Base-by-base conservation (phyloP, 441 rosid genomes). In the Erodium chrysanthum region DNA sequence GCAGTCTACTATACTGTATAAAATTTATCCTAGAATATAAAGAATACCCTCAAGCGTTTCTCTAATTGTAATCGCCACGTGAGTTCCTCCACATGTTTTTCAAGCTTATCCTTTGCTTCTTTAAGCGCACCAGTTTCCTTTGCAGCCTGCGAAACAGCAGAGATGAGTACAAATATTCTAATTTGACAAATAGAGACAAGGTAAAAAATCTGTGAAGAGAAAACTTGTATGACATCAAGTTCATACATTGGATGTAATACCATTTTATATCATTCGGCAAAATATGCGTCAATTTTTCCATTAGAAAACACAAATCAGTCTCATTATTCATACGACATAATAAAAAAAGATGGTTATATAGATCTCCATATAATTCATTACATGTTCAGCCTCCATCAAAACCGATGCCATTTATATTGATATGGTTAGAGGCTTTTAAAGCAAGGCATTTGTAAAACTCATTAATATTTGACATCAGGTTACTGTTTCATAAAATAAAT, bases 51-150 rank as follows among this genome's bases (percentile, higher is more conserved):
- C 58, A 84, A 74, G 68, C 97, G 97, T 70, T 91, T 91, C 83
- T 95, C 99, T 73, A 95, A 76, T 69, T 91, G 97, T 59, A 90
- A 75, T 69, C 97, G 94, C 94, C 96, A 95, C 31, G 97, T 90
- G 75, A 95, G 96, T 71, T 95, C 99, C 84, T 95, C 99, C 10
- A 91, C 96, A 40, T 78, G 86, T 76, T 91, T 91, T 83, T 91
- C 97, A 59, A 95, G 97, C 83, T 91, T 91, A 83, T 94, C 91
- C 78, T 94, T 94, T 52, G 97, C 99, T 78, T 94, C 99, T 76
- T 91, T 89, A 33, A 94, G 88, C 44, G 97, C 99, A 52, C 99
- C 99, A 0, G 99, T 91, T 78, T 94, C 97, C 83, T 94, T 89
- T 68, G 99, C 84, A 71, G 89, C 99, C 99, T 94, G 80, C 65